Evolutionary conservation across 352 stramenopile genomes (phyloP).

Genomic region (Globisporangium radiosum): DNA sequence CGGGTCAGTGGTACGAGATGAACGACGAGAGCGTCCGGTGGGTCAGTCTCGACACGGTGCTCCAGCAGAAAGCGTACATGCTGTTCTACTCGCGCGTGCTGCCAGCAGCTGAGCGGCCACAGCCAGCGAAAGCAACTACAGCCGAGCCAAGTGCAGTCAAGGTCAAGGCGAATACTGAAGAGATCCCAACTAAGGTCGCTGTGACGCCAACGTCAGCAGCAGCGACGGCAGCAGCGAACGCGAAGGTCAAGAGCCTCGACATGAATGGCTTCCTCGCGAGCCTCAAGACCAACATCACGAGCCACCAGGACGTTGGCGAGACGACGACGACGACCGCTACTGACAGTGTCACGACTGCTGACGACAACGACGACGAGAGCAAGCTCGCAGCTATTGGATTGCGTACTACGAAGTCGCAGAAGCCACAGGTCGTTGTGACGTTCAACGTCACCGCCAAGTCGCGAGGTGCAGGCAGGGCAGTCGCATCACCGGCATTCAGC

Average conservation of each 20-base stretch:
- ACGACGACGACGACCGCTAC: too few relatives aligned
- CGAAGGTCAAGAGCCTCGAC: slow-evolving; percentile 35
- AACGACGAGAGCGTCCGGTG: slow-evolving; percentile 86
- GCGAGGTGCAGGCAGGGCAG: not conserved
- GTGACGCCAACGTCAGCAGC: slow-evolving; percentile 9
- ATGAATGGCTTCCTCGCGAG: slow-evolving; percentile 69
- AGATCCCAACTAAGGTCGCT: too few relatives aligned
- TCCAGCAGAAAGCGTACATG: slow-evolving; percentile 88
- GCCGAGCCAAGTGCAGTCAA: too few relatives aligned
- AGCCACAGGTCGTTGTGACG: slow-evolving; percentile 25
- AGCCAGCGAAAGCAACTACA: slow-evolving; percentile 27
- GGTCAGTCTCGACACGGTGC: slow-evolving; percentile 80
- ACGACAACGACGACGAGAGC: slow-evolving; percentile 4
- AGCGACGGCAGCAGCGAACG: not conserved
- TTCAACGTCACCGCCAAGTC: slow-evolving; percentile 25
- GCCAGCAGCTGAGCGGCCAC: slow-evolving; percentile 30
- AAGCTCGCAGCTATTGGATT: too few relatives aligned
- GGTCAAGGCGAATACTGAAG: slow-evolving; percentile 6
- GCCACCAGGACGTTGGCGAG: slow-evolving; percentile 1
- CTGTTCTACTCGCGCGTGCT: slow-evolving; percentile 85
- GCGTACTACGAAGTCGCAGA: slow-evolving; percentile 12
- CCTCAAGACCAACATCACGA: slow-evolving; percentile 35
- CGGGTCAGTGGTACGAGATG: slow-evolving; percentile 91
- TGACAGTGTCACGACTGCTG: too few relatives aligned
- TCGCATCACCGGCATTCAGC: slow-evolving; percentile 27